Conservation (phyloP, 2,329 filamentous ascomycete species). For the Dothidotthia symphoricarpi region DNA sequence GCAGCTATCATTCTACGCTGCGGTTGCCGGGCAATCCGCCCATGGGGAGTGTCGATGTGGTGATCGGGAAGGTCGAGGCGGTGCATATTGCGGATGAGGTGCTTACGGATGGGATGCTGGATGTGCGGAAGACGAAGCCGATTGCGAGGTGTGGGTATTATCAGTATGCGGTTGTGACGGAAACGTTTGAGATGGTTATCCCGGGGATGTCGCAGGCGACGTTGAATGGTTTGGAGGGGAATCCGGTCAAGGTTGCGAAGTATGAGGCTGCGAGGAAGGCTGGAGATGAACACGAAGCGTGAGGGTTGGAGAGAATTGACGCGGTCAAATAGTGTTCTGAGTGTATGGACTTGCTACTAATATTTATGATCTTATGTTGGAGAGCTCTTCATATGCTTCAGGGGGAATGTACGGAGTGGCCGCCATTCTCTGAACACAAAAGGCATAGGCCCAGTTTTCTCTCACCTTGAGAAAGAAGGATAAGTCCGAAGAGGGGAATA, state of each 20-base stretch:
- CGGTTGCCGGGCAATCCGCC: constrained; percentile 57
- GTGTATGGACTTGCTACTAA: too few relatives aligned
- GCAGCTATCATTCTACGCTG: constrained; percentile 54
- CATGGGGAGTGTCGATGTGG: constrained; percentile 58
- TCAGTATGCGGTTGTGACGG: constrained; percentile 56
- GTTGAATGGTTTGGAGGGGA: constrained; percentile 32
- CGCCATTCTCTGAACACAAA: too few relatives aligned
- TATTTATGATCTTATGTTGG: too few relatives aligned
- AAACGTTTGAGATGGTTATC: constrained; percentile 60
- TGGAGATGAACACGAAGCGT: too few relatives aligned
- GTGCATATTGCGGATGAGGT: constrained; percentile 58
- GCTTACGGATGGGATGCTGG: constrained; percentile 55
- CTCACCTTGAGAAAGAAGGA: too few relatives aligned
- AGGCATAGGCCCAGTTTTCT: too few relatives aligned
- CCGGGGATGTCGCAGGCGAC: constrained; percentile 39
- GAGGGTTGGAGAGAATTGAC: too few relatives aligned
- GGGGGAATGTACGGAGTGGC: too few relatives aligned
- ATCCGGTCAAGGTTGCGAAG: constrained; percentile 11
- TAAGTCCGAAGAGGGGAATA: too few relatives aligned
- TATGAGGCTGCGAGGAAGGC: too few relatives aligned
- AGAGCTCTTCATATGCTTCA: too few relatives aligned
- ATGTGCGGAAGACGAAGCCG: constrained; percentile 57
- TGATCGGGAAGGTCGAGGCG: constrained; percentile 58
- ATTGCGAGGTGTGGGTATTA: constrained; percentile 62
- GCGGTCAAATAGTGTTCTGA: too few relatives aligned